Conservation (phyloP, 78 protist species). For the Diacronema lutheri region DNA sequence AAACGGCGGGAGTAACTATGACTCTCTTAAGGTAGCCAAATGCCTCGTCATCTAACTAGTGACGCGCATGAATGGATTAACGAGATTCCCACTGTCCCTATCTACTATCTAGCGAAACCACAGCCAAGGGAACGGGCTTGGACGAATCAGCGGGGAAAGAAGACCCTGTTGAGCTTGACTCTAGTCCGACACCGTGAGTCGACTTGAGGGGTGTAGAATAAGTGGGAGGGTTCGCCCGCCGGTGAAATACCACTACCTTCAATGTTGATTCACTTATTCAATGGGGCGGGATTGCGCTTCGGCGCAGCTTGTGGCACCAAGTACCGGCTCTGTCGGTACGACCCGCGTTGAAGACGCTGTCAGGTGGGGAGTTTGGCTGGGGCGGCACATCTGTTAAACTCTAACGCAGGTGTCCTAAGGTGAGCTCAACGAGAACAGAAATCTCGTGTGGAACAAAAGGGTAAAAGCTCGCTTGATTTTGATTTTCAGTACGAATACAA, state of each 20-base stretch:
- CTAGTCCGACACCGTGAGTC: constrained; percentile 69
- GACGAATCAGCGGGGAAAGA: constrained; percentile 89
- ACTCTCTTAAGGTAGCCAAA: constrained; percentile 94
- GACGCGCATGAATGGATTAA: constrained; percentile 94
- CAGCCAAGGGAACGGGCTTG: constrained; percentile 90
- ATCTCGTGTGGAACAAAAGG: constrained; percentile 82
- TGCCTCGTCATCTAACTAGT: constrained; percentile 90
- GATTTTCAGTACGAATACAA: constrained; percentile 87
- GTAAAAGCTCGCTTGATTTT: constrained; percentile 80
- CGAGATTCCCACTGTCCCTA: constrained; percentile 95
- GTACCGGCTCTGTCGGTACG: not conserved
- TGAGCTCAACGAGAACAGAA: constrained; percentile 86
- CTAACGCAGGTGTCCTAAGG: constrained; percentile 86
- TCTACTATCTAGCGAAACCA: constrained; percentile 88
- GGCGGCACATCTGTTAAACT: constrained; percentile 87
- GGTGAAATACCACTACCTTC: constrained; percentile 78
- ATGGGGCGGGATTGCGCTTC: not conserved
- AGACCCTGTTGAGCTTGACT: constrained; percentile 94
- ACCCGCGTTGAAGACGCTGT: constrained; percentile 47
- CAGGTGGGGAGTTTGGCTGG: constrained; percentile 93
- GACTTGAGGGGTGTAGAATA: constrained; percentile 74
- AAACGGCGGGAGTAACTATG: constrained; percentile 95
- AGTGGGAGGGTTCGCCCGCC: constrained; percentile 67
- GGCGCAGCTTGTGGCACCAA: not conserved
- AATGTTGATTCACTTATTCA: constrained; percentile 58